Percentiles rank a stretch among this genome's conserved stretches.
Evolutionary conservation across 1,284 basidiomycete species (phyloP).

Genomic region (Cryptococcus hybrid): DNA sequence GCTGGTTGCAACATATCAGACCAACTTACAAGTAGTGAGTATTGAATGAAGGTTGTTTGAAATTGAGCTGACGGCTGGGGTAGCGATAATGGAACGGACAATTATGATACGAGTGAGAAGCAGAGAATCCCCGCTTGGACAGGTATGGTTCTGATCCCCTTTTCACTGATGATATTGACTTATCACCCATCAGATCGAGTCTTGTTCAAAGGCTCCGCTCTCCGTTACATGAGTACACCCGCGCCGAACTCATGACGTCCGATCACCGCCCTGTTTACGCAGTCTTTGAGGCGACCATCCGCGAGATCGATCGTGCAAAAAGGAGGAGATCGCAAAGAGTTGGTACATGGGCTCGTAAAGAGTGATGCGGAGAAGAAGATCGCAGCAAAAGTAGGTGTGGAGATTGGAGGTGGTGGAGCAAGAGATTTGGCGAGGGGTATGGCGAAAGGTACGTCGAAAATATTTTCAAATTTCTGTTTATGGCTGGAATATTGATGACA

Average conservation of each 20-base stretch:
- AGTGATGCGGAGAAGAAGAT: constrained; percentile 4
- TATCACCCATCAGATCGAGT: constrained; percentile 68
- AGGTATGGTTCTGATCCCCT: constrained; percentile 54
- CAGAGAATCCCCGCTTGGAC: constrained; percentile 97
- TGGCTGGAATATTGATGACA: not conserved
- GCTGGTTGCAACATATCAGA: constrained; percentile 35
- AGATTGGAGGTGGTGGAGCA: constrained; percentile 16
- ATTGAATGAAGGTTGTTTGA: constrained; percentile 13
- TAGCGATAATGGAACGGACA: constrained; percentile 60
- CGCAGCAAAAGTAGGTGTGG: constrained; percentile 19
- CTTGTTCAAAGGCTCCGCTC: constrained; percentile 67
- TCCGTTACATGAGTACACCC: constrained; percentile 47
- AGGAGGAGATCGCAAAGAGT: constrained; percentile 64
- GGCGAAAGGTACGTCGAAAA: constrained; percentile 15
- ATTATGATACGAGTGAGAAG: constrained; percentile 95
- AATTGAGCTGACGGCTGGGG: not conserved
- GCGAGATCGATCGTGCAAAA: constrained; percentile 75
- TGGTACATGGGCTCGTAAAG: constrained; percentile 22
- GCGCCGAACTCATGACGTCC: constrained; percentile 80
- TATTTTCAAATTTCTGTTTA: not conserved
- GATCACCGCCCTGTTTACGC: constrained; percentile 96
- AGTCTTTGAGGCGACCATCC: constrained; percentile 71
- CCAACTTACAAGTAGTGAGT: constrained; percentile 51
- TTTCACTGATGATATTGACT: not conserved
- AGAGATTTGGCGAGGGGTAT: constrained; percentile 22